These are phyloP conservation scores for Rhodotorula toruloides DNA, from an alignment of 768 basidiomycete species.

Conservation along the genomic window DNA sequence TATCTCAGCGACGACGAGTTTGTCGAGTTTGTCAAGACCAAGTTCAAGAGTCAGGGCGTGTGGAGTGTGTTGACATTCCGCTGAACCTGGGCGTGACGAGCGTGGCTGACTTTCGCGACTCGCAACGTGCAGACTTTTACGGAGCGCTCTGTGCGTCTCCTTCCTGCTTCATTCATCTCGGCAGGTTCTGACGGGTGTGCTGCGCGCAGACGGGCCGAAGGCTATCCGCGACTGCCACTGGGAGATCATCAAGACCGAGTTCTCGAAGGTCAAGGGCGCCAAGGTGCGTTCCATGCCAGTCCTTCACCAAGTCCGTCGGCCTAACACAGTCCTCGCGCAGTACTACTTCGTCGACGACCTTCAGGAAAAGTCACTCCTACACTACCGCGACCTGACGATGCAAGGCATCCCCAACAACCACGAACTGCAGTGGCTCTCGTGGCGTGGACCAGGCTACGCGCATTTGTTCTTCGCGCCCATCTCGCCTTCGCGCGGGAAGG, in stretches of 20 bases:
- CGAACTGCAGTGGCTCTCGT: slow-evolving; percentile 33
- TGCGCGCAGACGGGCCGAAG: slow-evolving; percentile 17
- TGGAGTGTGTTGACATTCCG: neutral
- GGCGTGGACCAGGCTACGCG: slow-evolving; percentile 22
- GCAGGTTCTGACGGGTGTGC: neutral
- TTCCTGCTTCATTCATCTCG: neutral
- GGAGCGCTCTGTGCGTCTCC: slow-evolving; percentile 1
- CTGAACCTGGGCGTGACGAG: neutral
- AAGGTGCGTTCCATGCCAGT: slow-evolving; percentile 7
- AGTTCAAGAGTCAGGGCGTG: slow-evolving; percentile 8
- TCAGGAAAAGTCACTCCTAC: slow-evolving; percentile 7
- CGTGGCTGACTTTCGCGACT: neutral
- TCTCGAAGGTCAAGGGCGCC: slow-evolving; percentile 13
- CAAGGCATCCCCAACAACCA: slow-evolving; percentile 30
- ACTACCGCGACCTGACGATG: slow-evolving; percentile 26
- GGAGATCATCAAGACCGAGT: slow-evolving; percentile 14
- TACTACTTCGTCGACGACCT: slow-evolving; percentile 19
- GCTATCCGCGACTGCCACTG: slow-evolving; percentile 14
- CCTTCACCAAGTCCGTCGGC: no score
- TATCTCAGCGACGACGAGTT: slow-evolving; percentile 13
- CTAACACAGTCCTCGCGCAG: neutral
- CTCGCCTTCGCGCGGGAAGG: slow-evolving; percentile 7
- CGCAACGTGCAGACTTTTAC: slow-evolving; percentile 7
- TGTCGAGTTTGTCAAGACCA: neutral
- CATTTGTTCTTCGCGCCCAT: slow-evolving; percentile 37